Base-by-base conservation (phyloP, 768 basidiomycete species). In the Rhizopogon vesiculosus region DNA sequence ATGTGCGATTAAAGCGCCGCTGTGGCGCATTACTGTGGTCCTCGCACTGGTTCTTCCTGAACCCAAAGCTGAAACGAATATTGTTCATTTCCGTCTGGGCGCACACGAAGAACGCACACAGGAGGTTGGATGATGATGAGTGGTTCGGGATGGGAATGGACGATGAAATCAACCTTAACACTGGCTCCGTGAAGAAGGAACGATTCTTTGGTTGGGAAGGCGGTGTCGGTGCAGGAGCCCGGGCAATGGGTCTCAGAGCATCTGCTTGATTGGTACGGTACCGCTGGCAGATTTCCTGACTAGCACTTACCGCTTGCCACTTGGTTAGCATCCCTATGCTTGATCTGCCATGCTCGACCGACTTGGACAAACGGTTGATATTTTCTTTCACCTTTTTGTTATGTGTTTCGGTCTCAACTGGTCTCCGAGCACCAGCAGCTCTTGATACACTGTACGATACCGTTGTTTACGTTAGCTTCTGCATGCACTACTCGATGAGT, bases 41-140 rank as follows among this genome's bases (percentile, higher is more conserved):
- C 35, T 92, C 91, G 10, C 92, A 96, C 69, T 96, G 93, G 87
- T 98, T 98, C 78, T 96, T 98, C 76, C 76, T 93, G 64, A 96
- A 94, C 77, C 82, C 88, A 64, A 95, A 93, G 76, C 75, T 86
- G 72, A 97, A 95, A 75, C 85, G 95, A 19, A 84, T 98, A 63
- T 72, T 98, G 54, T 98, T 96, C 74, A 81, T 97, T 56, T 89
- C 92, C 1, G 85, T 93, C 19, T 97, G 93, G 92, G 92, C 94
- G 7, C 82, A 88, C 43, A 86, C 87, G 33, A 81, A 79, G 63
- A 80, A 82, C 48, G 74, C 82, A 18, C 73, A 75, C 16, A 72
- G 80, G 41, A 81, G 74, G 52, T 83, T 78, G 74, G 73, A 73
- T 29, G 76, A 76, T 41, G 78, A 78, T 35, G 81, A 81, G n/a